Conservation (phyloP, 164 flowering plant species). For the Nymphaea colorata region DNA sequence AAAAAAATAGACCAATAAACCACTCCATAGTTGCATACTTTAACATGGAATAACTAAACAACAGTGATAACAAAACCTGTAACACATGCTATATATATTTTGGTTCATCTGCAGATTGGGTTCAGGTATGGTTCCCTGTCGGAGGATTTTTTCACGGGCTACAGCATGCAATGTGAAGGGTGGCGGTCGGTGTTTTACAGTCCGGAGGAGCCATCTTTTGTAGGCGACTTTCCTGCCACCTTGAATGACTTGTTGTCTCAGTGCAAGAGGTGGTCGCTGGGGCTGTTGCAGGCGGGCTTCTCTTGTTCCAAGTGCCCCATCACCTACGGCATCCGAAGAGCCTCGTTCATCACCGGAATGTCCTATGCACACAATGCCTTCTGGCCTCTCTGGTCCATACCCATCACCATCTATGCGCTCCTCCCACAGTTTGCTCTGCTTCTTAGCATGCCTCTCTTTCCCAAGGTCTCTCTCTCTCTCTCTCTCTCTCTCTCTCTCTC, state of each 20-base stretch:
- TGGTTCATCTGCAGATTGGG: slow-evolving; percentile 33
- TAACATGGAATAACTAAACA: too few species aligned
- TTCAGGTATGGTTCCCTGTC: slow-evolving; percentile 67
- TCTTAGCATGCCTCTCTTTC: slow-evolving; percentile 33
- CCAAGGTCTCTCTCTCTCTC: slow-evolving; percentile 24
- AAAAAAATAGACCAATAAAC: too few species aligned
- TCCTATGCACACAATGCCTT: slow-evolving; percentile 24
- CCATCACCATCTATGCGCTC: slow-evolving; percentile 41
- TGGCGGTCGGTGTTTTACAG: slow-evolving; percentile 64
- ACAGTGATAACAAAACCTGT: too few species aligned
- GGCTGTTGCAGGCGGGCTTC: slow-evolving; percentile 40
- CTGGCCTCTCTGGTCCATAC: slow-evolving; percentile 42
- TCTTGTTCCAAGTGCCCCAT: slow-evolving; percentile 36
- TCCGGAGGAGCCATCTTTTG: slow-evolving; percentile 57
- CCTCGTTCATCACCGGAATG: slow-evolving; percentile 36
- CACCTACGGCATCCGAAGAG: slow-evolving; percentile 24
- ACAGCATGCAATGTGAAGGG: slow-evolving; percentile 55
- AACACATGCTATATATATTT: too few species aligned
- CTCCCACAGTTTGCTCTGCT: slow-evolving; percentile 58
- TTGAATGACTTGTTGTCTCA: slow-evolving; percentile 42
- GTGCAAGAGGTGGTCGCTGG: slow-evolving; percentile 53
- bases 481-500: background rate
- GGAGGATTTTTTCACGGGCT: slow-evolving; percentile 79
- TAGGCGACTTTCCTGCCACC: slow-evolving; percentile 45
- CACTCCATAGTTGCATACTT: too few species aligned